A percentile compares a stretch with the other conserved stretches of the same genome.
Conservation (phyloP, 306 rosid species). For the Gastrolobium bilobum region DNA sequence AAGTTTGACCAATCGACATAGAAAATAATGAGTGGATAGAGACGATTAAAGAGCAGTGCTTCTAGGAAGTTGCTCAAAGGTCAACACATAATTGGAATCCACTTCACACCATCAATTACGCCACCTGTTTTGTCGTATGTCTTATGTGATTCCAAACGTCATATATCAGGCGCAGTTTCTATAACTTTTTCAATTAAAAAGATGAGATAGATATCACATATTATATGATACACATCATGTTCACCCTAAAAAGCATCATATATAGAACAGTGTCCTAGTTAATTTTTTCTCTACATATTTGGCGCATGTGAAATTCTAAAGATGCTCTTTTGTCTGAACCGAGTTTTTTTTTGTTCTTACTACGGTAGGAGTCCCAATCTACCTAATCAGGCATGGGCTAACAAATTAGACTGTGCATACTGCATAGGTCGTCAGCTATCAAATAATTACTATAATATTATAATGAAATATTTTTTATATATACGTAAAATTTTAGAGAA, state of each 20-base stretch:
- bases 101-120: constrained; percentile 40
- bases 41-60: neutral
- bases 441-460: neutral
- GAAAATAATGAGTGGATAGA: constrained; percentile 22
- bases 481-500: too few species aligned
- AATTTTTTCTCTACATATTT: neutral
- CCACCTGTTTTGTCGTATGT: constrained; percentile 30
- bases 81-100: constrained; percentile 37
- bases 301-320: constrained; percentile 7
- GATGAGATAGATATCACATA: neutral
- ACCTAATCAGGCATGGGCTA: neutral
- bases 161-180: neutral
- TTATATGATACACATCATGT: neutral
- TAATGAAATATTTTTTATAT: too few species aligned
- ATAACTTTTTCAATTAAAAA: neutral
- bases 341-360: neutral
- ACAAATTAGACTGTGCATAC: neutral
- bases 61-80: constrained; percentile 47
- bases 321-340: neutral
- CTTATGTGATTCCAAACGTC: neutral
- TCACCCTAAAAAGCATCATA: neutral
- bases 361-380: neutral
- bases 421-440: neutral
- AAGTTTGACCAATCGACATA: neutral
- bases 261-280: neutral